Conservation (phyloP, 2,329 filamentous ascomycete genomes). For the Clarireedia monteithiana region DNA sequence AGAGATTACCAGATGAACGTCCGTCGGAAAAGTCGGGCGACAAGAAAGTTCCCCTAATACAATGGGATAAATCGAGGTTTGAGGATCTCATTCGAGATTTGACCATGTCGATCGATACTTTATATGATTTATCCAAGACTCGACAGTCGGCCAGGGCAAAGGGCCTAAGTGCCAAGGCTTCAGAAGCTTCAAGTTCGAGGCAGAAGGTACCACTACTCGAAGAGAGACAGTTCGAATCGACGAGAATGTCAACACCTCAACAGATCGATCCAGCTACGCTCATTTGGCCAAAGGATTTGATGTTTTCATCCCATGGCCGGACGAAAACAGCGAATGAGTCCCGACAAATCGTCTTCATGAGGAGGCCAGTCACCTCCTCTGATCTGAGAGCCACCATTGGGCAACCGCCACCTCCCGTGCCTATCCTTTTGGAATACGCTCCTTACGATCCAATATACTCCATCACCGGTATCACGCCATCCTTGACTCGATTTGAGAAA, state of each 20-base stretch:
- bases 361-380: constrained; percentile 18
- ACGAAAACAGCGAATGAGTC: constrained; percentile 24
- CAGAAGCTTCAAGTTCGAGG: constrained; percentile 14
- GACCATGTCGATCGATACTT: constrained; percentile 69
- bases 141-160: constrained; percentile 35
- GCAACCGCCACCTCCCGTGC: constrained; percentile 19
- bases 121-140: constrained; percentile 68
- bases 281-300: constrained; percentile 33
- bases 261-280: constrained; percentile 49
- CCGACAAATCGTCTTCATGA: constrained; percentile 32
- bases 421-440: constrained; percentile 67
- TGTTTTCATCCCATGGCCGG: background rate
- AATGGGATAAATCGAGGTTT: constrained; percentile 65
- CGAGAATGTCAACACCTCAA: constrained; percentile 52
- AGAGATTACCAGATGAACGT: constrained; percentile 31
- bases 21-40: constrained; percentile 34
- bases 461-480: constrained; percentile 53
- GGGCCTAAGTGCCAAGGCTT: constrained; percentile 12
- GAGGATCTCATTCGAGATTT: constrained; percentile 67
- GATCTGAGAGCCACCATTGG: constrained; percentile 18
- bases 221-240: constrained; percentile 44
- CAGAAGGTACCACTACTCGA: constrained; percentile 27
- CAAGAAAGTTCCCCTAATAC: constrained; percentile 47
- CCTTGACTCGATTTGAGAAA: constrained; percentile 58
- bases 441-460: constrained; percentile 55